These are phyloP conservation scores for Austroboletus niveus DNA, from an alignment of 1,284 basidiomycete species.

Conservation along the genomic window DNA sequence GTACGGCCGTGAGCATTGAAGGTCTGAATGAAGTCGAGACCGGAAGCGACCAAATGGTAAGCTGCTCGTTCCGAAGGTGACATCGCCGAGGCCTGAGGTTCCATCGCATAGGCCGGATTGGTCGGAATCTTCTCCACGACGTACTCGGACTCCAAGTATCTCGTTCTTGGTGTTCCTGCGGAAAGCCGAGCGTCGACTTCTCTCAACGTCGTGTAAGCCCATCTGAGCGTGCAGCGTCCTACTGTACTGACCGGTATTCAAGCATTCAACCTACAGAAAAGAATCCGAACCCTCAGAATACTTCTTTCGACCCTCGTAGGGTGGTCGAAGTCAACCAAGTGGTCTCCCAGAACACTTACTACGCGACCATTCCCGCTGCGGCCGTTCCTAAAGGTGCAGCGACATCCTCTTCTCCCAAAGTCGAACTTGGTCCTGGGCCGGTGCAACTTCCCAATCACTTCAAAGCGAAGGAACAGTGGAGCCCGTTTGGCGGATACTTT, in stretches of 20 bases:
- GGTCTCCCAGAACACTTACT: conserved; percentile 20
- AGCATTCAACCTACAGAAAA: conserved; percentile 33
- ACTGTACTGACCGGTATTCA: not conserved
- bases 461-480: conserved; percentile 11
- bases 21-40: conserved; percentile 27
- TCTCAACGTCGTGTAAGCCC: conserved; percentile 24
- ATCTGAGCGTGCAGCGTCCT: not conserved
- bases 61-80: no score
- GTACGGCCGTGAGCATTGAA: conserved; percentile 22
- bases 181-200: conserved; percentile 24
- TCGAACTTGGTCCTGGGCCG: conserved; percentile 10
- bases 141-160: conserved; percentile 29
- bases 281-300: conserved; percentile 11
- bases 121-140: conserved; percentile 32
- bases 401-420: conserved; percentile 10
- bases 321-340: conserved; percentile 29
- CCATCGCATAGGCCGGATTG: conserved; percentile 19
- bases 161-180: conserved; percentile 30
- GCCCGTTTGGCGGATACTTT: conserved; percentile 20
- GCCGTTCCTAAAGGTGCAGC: conserved; percentile 19
- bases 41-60: conserved; percentile 6
- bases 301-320: conserved; percentile 33
- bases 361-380: conserved; percentile 22
- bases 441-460: no score
- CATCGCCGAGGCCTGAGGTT: not conserved